Evolutionary conservation across 306 rosid species (phyloP).

Genomic region (Gastrolobium villosum): DNA sequence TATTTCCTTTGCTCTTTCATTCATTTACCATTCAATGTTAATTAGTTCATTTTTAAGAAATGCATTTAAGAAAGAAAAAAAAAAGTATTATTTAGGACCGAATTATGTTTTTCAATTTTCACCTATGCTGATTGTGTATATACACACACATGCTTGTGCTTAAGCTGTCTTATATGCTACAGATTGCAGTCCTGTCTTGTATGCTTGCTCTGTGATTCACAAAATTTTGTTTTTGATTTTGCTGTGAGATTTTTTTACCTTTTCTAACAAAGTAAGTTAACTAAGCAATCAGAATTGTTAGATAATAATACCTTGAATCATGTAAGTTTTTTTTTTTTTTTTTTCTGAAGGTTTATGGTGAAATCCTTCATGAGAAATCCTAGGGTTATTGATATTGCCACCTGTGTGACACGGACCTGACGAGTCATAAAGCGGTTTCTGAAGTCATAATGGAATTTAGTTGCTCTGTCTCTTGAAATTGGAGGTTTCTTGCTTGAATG

Average conservation of each 20-base stretch:
- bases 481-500: conserved; percentile 41
- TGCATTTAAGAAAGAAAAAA: neutral
- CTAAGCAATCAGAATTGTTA: too few species aligned
- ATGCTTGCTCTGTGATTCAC: too few species aligned
- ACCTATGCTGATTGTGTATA: neutral
- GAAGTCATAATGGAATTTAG: neutral
- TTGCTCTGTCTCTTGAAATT: conserved; percentile 2
- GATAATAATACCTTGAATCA: too few species aligned
- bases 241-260: too few species aligned
- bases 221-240: too few species aligned
- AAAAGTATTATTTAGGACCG: neutral
- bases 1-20: neutral
- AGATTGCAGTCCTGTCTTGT: too few species aligned
- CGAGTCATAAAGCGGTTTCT: neutral
- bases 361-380: too few species aligned
- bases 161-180: neutral
- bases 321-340: too few species aligned
- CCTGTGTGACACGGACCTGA: neutral
- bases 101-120: neutral
- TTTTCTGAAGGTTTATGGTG: too few species aligned
- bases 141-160: neutral
- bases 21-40: neutral
- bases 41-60: neutral
- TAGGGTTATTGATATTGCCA: neutral
- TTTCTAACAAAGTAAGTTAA: too few species aligned